A percentile compares a stretch with the other conserved stretches of the same genome.
Conservation (phyloP, 495 filamentous ascomycete species). For the Endocarpon pusillum region DNA sequence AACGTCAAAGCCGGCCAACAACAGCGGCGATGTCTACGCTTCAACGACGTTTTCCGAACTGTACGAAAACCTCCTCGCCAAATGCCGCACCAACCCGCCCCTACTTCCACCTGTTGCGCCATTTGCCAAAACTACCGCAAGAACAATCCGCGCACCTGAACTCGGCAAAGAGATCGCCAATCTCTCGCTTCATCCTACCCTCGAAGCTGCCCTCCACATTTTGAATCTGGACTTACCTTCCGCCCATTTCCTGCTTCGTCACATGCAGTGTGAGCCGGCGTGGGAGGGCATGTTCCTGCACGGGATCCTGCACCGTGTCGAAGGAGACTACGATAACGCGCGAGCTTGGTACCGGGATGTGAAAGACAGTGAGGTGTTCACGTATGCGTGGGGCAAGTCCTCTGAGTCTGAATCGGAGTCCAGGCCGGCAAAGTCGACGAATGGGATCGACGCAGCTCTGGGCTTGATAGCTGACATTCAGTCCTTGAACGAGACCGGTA, state of each 20-base stretch:
- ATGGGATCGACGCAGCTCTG: slow-evolving; percentile 7
- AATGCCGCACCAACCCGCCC: slow-evolving; percentile 11
- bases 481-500: slow-evolving; percentile 11
- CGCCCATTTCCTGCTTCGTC: slow-evolving; percentile 30
- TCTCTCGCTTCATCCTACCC: slow-evolving; percentile 23
- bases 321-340: slow-evolving; percentile 28
- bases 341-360: slow-evolving; percentile 27
- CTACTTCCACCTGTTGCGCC: slow-evolving; percentile 12
- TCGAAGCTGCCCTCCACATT: slow-evolving; percentile 29
- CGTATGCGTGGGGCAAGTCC: slow-evolving; percentile 9
- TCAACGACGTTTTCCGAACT: slow-evolving; percentile 11
- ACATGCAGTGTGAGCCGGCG: slow-evolving; percentile 29
- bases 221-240: slow-evolving; percentile 26
- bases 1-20: too few species aligned
- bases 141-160: too few species aligned
- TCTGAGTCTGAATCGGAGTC: slow-evolving; percentile 7
- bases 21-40: too few species aligned
- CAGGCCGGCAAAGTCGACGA: slow-evolving; percentile 14
- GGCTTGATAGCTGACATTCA: slow-evolving; percentile 10
- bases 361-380: slow-evolving; percentile 13
- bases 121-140: slow-evolving; percentile 3
- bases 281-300: slow-evolving; percentile 30
- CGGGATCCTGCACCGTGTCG: slow-evolving; percentile 26
- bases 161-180: slow-evolving; percentile 18
- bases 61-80: slow-evolving; percentile 9